Percentiles rank a stretch among this genome's conserved stretches.
Conservation (phyloP, 202 grass and related monocot genomes). For the Setaria italica region DNA sequence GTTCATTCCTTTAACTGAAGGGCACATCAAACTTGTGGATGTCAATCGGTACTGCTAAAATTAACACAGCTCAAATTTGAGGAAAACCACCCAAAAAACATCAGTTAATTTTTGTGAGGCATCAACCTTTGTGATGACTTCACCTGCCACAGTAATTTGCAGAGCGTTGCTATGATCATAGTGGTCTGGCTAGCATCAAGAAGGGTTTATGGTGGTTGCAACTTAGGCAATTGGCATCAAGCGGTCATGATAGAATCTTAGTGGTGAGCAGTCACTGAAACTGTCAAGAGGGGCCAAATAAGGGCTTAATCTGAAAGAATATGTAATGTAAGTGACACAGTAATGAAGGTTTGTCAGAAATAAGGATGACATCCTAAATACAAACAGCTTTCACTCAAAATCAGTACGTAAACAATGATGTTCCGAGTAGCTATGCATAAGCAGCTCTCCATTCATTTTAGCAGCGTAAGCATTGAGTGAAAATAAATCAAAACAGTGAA, state of each 20-base stretch:
- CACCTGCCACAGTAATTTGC: neutral
- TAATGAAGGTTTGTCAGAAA: neutral
- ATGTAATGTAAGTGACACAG: neutral
- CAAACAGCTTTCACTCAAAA: neutral
- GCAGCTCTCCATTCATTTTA: neutral
- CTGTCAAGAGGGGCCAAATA: neutral
- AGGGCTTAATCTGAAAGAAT: neutral
- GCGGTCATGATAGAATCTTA: neutral
- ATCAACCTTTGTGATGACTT: neutral
- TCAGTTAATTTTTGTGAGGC: neutral
- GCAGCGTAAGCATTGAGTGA: neutral
- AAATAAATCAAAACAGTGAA: conserved; percentile 1
- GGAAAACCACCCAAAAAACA: neutral
- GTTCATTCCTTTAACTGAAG: neutral
- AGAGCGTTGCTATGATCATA: neutral
- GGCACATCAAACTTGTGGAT: neutral
- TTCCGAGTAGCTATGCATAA: neutral
- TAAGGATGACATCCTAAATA: neutral
- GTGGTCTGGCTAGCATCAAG: neutral
- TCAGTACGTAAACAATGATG: neutral
- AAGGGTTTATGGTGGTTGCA: neutral
- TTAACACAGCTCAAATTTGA: neutral
- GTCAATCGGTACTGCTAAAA: neutral
- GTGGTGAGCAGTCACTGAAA: neutral
- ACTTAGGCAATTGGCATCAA: neutral